These are phyloP conservation scores for Medicago ruthenica DNA, from an alignment of 306 rosid species.

Conservation along the genomic window DNA sequence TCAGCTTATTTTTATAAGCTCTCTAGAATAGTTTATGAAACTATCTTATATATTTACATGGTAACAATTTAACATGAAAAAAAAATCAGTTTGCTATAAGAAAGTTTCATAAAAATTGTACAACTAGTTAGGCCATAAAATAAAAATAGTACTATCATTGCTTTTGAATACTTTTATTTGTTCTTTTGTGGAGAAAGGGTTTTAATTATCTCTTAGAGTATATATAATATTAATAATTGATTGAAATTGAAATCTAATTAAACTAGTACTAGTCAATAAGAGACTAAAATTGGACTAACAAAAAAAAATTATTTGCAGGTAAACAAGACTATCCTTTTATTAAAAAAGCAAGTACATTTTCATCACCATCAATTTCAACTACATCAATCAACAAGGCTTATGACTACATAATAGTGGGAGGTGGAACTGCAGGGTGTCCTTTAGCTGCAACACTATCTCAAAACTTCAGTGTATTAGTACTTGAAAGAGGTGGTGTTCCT, in stretches of 20 bases:
- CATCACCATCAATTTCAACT: constrained; percentile 64
- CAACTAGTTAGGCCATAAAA: neutral
- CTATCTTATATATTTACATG: neutral
- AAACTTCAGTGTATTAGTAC: constrained; percentile 69
- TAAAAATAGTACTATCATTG: neutral
- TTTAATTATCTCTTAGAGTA: neutral
- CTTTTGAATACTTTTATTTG: neutral
- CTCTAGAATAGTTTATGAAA: neutral
- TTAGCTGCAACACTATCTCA: constrained; percentile 87
- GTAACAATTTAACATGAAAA: neutral
- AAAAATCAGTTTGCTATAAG: no score
- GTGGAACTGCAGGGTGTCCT: constrained; percentile 97
- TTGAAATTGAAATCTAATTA: neutral
- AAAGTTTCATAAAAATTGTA: no score
- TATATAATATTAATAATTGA: no score
- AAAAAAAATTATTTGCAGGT: constrained; percentile 36
- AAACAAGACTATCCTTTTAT: constrained; percentile 66
- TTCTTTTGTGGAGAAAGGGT: neutral
- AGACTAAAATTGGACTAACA: neutral
- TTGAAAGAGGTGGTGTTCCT: constrained; percentile 92
- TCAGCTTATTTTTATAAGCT: neutral
- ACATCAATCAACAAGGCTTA: constrained; percentile 47
- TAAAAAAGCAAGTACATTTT: constrained; percentile 73
- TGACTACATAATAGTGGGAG: constrained; percentile 90
- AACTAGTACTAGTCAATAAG: neutral